A percentile compares a stretch with the other conserved stretches of the same genome.
Evolutionary conservation across 805 yeast species (phyloP).

Genomic region (Teunomyces pallodes): DNA sequence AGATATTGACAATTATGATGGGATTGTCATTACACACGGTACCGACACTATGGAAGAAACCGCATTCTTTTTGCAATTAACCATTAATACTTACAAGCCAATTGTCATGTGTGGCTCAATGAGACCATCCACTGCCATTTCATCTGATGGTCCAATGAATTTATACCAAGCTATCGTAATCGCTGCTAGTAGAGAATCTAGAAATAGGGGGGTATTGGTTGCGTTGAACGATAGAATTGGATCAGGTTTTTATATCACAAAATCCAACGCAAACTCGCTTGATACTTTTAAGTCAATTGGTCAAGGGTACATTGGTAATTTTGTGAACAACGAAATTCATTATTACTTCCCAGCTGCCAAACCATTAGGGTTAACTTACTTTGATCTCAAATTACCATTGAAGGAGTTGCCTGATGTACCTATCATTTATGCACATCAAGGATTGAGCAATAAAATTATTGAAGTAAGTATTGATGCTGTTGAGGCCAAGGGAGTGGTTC

Average conservation of each 20-base stretch:
- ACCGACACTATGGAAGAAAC: conserved; percentile 70
- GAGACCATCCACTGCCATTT: conserved; percentile 70
- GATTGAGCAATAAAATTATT: conserved; percentile 49
- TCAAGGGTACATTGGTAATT: conserved; percentile 69
- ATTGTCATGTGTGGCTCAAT: conserved; percentile 70
- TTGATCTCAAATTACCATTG: conserved; percentile 28
- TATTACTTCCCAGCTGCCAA: conserved; percentile 62
- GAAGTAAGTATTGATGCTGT: conserved; percentile 45
- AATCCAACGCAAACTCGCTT: conserved; percentile 65
- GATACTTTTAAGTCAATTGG: conserved; percentile 68
- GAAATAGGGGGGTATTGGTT: conserved; percentile 60
- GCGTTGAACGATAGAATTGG: conserved; percentile 68
- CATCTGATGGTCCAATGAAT: conserved; percentile 74
- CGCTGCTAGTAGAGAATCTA: conserved; percentile 50
- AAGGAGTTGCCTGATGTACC: conserved; percentile 45
- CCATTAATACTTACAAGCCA: conserved; percentile 46
- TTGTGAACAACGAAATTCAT: conserved; percentile 63
- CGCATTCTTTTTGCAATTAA: conserved; percentile 58
- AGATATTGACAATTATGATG: conserved; percentile 47
- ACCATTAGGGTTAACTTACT: conserved; percentile 49
- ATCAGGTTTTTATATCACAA: conserved; percentile 67
- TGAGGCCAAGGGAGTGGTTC: conserved; percentile 52
- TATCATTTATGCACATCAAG: conserved; percentile 62
- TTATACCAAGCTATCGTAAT: conserved; percentile 66
- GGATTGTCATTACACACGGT: conserved; percentile 69